Evolutionary conservation across 352 stramenopile species (phyloP).

Genomic region (Globisporangium splendens): DNA sequence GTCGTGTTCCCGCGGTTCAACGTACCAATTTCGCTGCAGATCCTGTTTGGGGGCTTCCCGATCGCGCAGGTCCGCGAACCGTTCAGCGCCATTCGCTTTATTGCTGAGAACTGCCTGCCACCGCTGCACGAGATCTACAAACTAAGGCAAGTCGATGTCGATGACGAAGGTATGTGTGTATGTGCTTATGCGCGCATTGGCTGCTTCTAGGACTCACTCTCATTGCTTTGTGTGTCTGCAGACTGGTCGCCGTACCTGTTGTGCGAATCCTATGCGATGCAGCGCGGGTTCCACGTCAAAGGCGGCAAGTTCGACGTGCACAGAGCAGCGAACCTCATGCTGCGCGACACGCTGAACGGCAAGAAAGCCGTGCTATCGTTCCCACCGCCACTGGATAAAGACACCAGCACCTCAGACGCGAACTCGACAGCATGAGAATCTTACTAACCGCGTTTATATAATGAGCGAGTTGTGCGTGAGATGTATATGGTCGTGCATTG

Average conservation of each 20-base stretch:
- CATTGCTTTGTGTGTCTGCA: conserved; percentile 1
- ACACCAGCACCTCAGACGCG: too few species aligned
- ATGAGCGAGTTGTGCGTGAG: too few species aligned
- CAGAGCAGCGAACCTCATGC: conserved; percentile 62
- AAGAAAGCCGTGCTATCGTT: conserved; percentile 83
- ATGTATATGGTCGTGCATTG: too few species aligned
- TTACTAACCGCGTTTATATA: too few species aligned
- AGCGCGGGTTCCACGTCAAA: conserved; percentile 71
- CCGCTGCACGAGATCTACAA: conserved; percentile 79
- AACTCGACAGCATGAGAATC: too few species aligned
- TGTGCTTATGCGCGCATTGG: neutral
- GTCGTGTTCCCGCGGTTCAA: conserved; percentile 79
- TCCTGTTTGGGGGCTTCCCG: conserved; percentile 79
- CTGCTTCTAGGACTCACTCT: neutral
- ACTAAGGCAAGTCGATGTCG: conserved; percentile 63
- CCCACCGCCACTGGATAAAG: conserved; percentile 30
- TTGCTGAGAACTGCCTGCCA: conserved; percentile 78
- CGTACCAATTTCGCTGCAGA: conserved; percentile 66
- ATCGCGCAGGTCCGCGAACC: conserved; percentile 85
- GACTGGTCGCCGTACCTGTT: conserved; percentile 77
- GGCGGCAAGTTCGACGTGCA: conserved; percentile 76
- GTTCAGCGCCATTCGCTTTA: conserved; percentile 82
- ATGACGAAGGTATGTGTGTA: conserved; percentile 34
- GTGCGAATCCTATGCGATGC: conserved; percentile 69
- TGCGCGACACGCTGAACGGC: conserved; percentile 77